phyloP scores from a whole-genome alignment of 306 rosid species.

The Quercus ilex region DNA sequence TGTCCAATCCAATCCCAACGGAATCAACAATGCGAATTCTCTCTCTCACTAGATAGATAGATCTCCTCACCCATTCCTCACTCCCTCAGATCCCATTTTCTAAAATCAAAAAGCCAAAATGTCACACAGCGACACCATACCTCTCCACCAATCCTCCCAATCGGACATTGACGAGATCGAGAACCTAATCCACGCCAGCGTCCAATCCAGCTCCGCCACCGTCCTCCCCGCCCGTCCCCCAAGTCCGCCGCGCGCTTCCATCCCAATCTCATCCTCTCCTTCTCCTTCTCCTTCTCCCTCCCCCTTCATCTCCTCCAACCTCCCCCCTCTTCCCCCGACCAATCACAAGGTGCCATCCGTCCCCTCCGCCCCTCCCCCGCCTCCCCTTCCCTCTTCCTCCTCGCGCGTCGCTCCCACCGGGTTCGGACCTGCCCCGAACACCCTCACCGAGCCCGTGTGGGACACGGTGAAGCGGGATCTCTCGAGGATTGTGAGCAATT shows the following conservation, averaged over 20 bases:
- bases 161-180: slow-evolving; percentile 99
- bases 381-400: slow-evolving; percentile 7
- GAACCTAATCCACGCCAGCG: slow-evolving; percentile 76
- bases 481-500: slow-evolving; percentile 86
- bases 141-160: slow-evolving; percentile 87
- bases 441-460: slow-evolving; percentile 95
- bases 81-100: background rate
- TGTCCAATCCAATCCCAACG: no score
- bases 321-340: slow-evolving; percentile 5
- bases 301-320: slow-evolving; percentile 31
- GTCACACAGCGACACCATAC: slow-evolving; percentile 89
- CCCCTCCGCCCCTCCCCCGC: slow-evolving; percentile 32
- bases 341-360: slow-evolving; percentile 33
- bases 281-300: slow-evolving; percentile 20
- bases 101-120: slow-evolving; percentile 40
- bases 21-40: background rate
- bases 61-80: background rate
- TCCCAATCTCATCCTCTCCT: slow-evolving; percentile 66
- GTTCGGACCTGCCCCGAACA: slow-evolving; percentile 75
- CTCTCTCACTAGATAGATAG: background rate
- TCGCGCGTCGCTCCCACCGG: slow-evolving; percentile 31
- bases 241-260: slow-evolving; percentile 82
- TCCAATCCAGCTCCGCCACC: slow-evolving; percentile 51
- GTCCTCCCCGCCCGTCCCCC: slow-evolving; percentile 78
- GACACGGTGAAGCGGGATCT: slow-evolving; percentile 94